Evolutionary conservation across 495 filamentous ascomycete species (phyloP), one percentile per base, ranked within the genome.

Genomic region (Immersiella caudata): DNA sequence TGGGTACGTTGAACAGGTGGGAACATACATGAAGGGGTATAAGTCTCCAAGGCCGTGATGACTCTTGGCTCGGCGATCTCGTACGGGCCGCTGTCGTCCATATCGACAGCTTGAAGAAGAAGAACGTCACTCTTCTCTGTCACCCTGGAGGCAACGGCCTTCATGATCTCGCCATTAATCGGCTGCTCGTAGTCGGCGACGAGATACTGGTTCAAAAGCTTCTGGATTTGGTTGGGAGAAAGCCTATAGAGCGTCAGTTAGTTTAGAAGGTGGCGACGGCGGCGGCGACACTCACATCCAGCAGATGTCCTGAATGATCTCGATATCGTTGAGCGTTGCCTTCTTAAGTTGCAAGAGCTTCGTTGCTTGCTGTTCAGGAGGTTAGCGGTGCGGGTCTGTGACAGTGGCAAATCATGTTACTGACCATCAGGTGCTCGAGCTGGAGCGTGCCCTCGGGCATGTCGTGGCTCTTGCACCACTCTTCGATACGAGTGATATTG

Each of bases 401-500:
- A 16, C 27, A n/a, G 1, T 33, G 29, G 8, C 12, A 11, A 33
- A 25, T 9, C 1, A 21, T 6, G 9, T 14, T 24, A 75, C 80
- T 78, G 83, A 91, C 90, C 96, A 98, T 99, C 65, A 99, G 84
- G 85, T 99, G 96, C 84, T 99, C 96, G 56, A 99, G 86, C 80
- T 98, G 93, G 63, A 99, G 84, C 56, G 94, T 98, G 35, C 96
- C 96, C 80, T 98, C 94, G 6, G 96, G 96, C 94, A 99, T 97
- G 73, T 98, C 96, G 78, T 99, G 96, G 74, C 93, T 97, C 86
- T 99, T 99, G 80, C 96, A 99, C 96, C 96, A 99, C 80, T 99
- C 96, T 79, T 99, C 96, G 64, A 99, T 98, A 33, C 96, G 88
- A 25, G 96, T 99, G 75, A 99, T 99, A 80, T 99, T 98, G 83